Evolutionary conservation across 305 asterid genomes (phyloP), one percentile per base, ranked within the genome.

Genomic region (Lippia alba): DNA sequence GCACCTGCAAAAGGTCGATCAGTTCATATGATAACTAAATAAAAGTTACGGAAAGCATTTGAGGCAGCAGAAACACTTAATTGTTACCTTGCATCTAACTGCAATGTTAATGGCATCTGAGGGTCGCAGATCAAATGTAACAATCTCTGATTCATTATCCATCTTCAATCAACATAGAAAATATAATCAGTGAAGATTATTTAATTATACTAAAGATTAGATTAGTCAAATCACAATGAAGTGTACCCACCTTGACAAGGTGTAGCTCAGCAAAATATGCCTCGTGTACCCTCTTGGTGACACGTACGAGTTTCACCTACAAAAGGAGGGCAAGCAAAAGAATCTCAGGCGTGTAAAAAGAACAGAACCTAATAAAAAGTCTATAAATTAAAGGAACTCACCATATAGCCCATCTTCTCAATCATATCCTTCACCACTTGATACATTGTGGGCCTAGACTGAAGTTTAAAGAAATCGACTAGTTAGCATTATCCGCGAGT

Each of bases 91-190:
- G 86, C 86, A 85, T 71, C 84, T 78, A 66, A 87, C 94, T 17
- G 91, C 91, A 67, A 87, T 87, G 77, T 85, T 87, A 67, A 87
- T 87, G 56, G 94, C 94, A 77, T 87, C 94, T 2, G 94, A 85
- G 61, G 94, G 91, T 5, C 91, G 88, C 48, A 85, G 78, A 76
- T 87, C 91, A 56, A 87, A 83, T 78, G 85, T 78, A 62, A 85
- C 66, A 45, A 77, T 41, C 66, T 83, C 91, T 17, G 78, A 76
- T 68, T 83, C 84, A 61, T 87, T 75, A 67, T 70, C 91, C 57
- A 73, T 51, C 87, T 87, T 76, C 64, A 57, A 73, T 50, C 51
- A 63, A 39, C 70, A 65, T 3, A 50, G 55, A 76, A 36, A 54
- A 33, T 36, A 40, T 33, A 6, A 34, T 75, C 45, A 56, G 54